phyloP scores from a whole-genome alignment of 108 stramenopile genomes.

The Skeletonema menzelii region DNA sequence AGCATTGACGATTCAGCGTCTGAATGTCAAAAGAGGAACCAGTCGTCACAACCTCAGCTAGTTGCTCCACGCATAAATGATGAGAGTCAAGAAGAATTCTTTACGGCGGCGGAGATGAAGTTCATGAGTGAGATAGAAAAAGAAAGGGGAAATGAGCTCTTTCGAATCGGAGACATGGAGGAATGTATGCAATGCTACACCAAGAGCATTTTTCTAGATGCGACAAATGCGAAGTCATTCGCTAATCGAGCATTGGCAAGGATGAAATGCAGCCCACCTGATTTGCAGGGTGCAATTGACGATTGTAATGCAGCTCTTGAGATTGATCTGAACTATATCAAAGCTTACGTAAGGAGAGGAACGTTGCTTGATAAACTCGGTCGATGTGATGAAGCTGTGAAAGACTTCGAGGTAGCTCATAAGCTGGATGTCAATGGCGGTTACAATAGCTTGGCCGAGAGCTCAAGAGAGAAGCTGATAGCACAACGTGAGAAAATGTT shows the following conservation, averaged over 20 bases:
- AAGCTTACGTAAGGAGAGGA: slow-evolving; percentile 48
- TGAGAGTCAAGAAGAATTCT: slow-evolving; percentile 5
- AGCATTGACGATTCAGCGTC: not conserved
- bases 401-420: slow-evolving; percentile 27
- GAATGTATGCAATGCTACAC: slow-evolving; percentile 51
- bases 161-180: slow-evolving; percentile 37
- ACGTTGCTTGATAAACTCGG: slow-evolving; percentile 39
- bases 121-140: slow-evolving; percentile 48
- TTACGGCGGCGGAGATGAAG: too few species aligned
- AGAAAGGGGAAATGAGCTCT: slow-evolving; percentile 73
- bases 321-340: slow-evolving; percentile 43
- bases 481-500: slow-evolving; percentile 1
- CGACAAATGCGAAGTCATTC: slow-evolving; percentile 23
- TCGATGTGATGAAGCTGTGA: slow-evolving; percentile 39
- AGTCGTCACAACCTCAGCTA: not conserved
- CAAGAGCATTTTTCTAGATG: slow-evolving; percentile 30
- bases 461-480: not conserved
- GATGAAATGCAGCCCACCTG: slow-evolving; percentile 8
- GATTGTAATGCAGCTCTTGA: slow-evolving; percentile 48
- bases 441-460: not conserved
- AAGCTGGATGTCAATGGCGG: slow-evolving; percentile 10
- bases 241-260: slow-evolving; percentile 53
- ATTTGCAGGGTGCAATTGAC: slow-evolving; percentile 34
- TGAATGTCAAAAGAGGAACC: not conserved
- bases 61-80: slow-evolving; percentile 3